Evolutionary conservation across 2,329 filamentous ascomycete genomes (phyloP), one percentile per base, ranked within the genome.

Genomic region (Xylaria sp.): DNA sequence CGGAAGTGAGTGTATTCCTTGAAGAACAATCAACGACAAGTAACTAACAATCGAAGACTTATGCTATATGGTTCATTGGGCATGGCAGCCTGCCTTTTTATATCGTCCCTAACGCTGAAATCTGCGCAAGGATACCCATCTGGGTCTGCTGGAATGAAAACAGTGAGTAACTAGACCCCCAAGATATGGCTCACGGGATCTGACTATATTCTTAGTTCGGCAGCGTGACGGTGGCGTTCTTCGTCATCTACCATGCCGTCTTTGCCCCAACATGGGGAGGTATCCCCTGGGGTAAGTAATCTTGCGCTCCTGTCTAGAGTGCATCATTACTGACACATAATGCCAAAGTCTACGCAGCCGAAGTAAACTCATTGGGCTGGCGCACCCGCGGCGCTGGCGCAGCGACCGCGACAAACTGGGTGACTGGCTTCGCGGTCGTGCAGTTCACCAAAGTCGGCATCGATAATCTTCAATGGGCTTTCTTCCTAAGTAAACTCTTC

Each of bases 391-490:
- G 82, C 8, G 82, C 82, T 1, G 82, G 81, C 2, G 82, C 81
- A 0, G 82, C 81, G 0, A 83, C 82, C 1, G 80, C 81, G 0
- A 82, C 81, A 1, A 83, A 84, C 68, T 84, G 82, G 82, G 72
- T 83, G 8, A 76, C 77, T 42, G 80, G 80, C 7, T 84, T 83
- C 61, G 79, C 81, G 6, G 80, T 82, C 7, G 80, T 79, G 0
- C 81, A 84, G 69, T 82, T 82, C 69, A 84, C 82, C n/a, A 82
- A 82, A 61, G 74, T 79, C 2, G 82, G 80, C 0, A 77, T 82
- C 21, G 75, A 82, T 36, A 79, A 80, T 65, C 72, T 84, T 1
- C 71, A 74, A 4, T 84, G 82, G 81, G 76, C 75, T 0, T 83
- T 84, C 66, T 84, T 82, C 62, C 73, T 81, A n/a, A 78, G 79